Evolutionary conservation across 495 filamentous ascomycete species (phyloP), one percentile per base, ranked within the genome.

Genomic region (Penicillium goetzii): DNA sequence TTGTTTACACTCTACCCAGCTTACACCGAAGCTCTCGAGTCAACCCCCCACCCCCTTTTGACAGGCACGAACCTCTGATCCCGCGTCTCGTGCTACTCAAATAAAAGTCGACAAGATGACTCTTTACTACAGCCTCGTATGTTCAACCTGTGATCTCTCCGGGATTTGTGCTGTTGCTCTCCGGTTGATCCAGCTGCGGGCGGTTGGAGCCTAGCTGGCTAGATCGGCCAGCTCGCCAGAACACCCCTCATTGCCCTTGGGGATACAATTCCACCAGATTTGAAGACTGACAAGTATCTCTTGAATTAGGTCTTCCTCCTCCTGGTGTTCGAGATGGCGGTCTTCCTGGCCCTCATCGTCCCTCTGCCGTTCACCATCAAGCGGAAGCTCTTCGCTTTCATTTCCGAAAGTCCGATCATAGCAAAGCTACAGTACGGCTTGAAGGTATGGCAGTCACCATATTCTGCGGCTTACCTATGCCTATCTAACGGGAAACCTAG

Each of bases 121-220:
- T 79, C 93, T 99, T 76, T 99, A 99, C 84, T 99, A 97, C 85
- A 93, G 86, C 70, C 86, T 99, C 59, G 95, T 97, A 91, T 74
- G 92, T 86, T 51, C 56, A 15, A 47, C 11, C 10, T 26, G n/a
- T 8, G 26, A 21, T 17, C 57, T 33, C 14, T 60, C 12, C 25
- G 11, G 25, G 36, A 50, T 43, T n/a, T 41, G 33, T 52, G 17
- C 9, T 56, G 5, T 49, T 54, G 41, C 30, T 49, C 45, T 38
- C 49, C 25, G 26, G 32, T 30, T 58, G 43, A n/a, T 15, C 28
- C 25, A 50, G 41, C 36, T 55, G 59, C n/a, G 51, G 28, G 34
- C 58, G 38, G 61, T 55, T 65, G 72, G 43, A 73, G 70, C 68
- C 70, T 72, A 62, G 28, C 33, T 47, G 54, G 49, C 63, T 38